Percentiles rank a stretch among this genome's conserved stretches.
phyloP scores from a whole-genome alignment of 2,329 filamentous ascomycete genomes.

The Aspergillus sp. region DNA sequence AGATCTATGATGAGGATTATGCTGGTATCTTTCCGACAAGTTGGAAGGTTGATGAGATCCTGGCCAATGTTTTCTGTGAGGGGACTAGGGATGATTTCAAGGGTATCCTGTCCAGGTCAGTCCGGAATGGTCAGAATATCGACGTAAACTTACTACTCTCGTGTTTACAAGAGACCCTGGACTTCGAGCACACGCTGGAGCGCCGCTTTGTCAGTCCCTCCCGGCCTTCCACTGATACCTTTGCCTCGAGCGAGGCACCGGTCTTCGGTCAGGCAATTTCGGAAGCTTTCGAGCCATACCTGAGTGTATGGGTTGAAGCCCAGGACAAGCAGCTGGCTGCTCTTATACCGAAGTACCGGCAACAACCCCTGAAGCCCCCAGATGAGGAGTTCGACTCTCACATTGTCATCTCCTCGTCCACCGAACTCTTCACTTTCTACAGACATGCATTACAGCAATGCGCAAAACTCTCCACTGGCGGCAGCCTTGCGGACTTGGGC shows the following conservation, averaged over 20 bases:
- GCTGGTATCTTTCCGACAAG: slow-evolving; percentile 74
- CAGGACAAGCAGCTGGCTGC: slow-evolving; percentile 80
- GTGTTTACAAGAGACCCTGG: slow-evolving; percentile 88
- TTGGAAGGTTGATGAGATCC: slow-evolving; percentile 84
- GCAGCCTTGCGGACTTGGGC: slow-evolving; percentile 74
- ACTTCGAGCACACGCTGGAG: slow-evolving; percentile 92
- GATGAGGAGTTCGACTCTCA: slow-evolving; percentile 92
- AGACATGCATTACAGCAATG: slow-evolving; percentile 88
- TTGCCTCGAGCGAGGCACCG: slow-evolving; percentile 69
- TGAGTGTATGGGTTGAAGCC: slow-evolving; percentile 94
- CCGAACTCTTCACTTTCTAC: slow-evolving; percentile 96
- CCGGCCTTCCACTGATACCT: slow-evolving; percentile 79
- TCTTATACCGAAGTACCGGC: slow-evolving; percentile 82
- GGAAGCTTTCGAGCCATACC: slow-evolving; percentile 92
- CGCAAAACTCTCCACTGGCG: slow-evolving; percentile 89
- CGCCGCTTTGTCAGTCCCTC: slow-evolving; percentile 66
- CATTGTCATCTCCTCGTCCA: slow-evolving; percentile 85
- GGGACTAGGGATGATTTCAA: slow-evolving; percentile 94
- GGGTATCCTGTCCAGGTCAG: slow-evolving; percentile 79
- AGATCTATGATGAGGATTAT: slow-evolving; percentile 92
- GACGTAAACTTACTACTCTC: slow-evolving; percentile 85
- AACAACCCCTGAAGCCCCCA: slow-evolving; percentile 67
- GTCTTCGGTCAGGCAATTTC: slow-evolving; percentile 88
- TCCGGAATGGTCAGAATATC: slow-evolving; percentile 71
- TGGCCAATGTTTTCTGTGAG: slow-evolving; percentile 90